Percentiles rank a stretch among this genome's conserved stretches.
These are phyloP conservation scores for Lachancea sp. DNA, from an alignment of 805 yeast genomes.

Conservation along the genomic window DNA sequence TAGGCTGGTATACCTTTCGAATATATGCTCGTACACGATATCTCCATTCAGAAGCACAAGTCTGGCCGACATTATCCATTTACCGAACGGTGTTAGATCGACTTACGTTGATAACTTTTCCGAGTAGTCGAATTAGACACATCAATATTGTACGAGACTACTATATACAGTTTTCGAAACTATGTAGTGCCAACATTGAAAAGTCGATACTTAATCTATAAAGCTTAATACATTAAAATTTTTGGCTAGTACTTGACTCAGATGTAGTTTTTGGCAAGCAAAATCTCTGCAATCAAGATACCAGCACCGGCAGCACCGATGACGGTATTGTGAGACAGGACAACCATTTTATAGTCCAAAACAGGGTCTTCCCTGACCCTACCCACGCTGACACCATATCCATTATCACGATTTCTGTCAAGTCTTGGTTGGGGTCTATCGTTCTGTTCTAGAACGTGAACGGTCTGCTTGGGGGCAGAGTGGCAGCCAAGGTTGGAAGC, in stretches of 20 bases:
- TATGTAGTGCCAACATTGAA: not conserved
- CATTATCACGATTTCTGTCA: conserved; percentile 91
- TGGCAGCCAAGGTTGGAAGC: conserved; percentile 73
- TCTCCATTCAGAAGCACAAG: conserved; percentile 19
- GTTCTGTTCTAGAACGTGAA: conserved; percentile 82
- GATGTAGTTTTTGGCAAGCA: conserved; percentile 68
- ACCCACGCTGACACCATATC: conserved; percentile 93
- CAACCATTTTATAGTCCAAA: conserved; percentile 92
- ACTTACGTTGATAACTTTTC: not conserved
- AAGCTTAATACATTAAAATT: conserved; percentile 3
- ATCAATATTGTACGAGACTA: too few relatives aligned
- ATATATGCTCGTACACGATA: conserved; percentile 27
- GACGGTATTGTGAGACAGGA: conserved; percentile 93
- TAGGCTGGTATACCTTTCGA: conserved; percentile 27
- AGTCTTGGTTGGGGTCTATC: conserved; percentile 98
- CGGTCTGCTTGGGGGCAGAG: conserved; percentile 89
- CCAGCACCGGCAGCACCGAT: conserved; percentile 99
- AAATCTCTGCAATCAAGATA: conserved; percentile 85
- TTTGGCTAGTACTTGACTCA: conserved; percentile 31
- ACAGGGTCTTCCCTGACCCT: conserved; percentile 91
- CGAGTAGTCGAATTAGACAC: too few relatives aligned
- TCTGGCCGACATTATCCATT: not conserved
- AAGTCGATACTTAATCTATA: not conserved
- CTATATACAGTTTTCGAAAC: not conserved
- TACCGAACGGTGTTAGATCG: not conserved